These are phyloP conservation scores for Oxytropis ochrocephala DNA, from an alignment of 306 rosid species.

Conservation along the genomic window DNA sequence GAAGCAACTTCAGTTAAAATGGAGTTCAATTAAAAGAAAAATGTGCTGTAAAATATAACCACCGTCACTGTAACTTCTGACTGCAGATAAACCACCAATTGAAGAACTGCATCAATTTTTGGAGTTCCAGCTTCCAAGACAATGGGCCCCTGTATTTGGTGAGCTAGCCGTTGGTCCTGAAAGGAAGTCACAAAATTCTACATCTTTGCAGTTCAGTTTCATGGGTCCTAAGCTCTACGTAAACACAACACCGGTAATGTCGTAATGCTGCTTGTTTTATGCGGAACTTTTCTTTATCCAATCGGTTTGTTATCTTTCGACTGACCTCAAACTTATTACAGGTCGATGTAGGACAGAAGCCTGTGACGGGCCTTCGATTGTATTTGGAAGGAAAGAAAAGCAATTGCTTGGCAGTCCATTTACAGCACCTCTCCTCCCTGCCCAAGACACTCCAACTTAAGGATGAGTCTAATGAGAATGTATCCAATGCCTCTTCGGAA, in stretches of 20 bases:
- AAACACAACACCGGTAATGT: slow-evolving; percentile 59
- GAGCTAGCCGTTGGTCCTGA: slow-evolving; percentile 84
- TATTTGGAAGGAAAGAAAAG: slow-evolving; percentile 80
- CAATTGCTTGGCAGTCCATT: slow-evolving; percentile 74
- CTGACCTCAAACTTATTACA: slow-evolving; percentile 23
- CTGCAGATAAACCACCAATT: slow-evolving; percentile 61
- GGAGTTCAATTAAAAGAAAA: not conserved
- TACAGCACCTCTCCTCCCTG: slow-evolving; percentile 81
- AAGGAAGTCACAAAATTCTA: slow-evolving; percentile 44
- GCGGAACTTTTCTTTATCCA: not conserved
- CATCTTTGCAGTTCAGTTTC: slow-evolving; percentile 78
- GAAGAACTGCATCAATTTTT: slow-evolving; percentile 72
- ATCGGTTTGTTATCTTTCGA: not conserved
- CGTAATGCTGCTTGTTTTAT: slow-evolving; percentile 36
- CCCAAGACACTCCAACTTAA: slow-evolving; percentile 63
- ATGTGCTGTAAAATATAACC: not conserved
- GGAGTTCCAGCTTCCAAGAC: slow-evolving; percentile 81
- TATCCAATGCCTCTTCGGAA: slow-evolving; percentile 31
- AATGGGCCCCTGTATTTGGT: slow-evolving; percentile 85
- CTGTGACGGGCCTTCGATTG: slow-evolving; percentile 82
- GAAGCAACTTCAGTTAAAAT: slow-evolving; percentile 3
- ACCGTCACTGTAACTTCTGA: slow-evolving; percentile 4
- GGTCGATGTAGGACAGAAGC: slow-evolving; percentile 76
- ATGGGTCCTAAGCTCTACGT: slow-evolving; percentile 92
- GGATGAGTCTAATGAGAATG: slow-evolving; percentile 29